Evolutionary conservation across 768 basidiomycete genomes (phyloP), one percentile per base, ranked within the genome.

Genomic region (Leccinum subgranulosum): DNA sequence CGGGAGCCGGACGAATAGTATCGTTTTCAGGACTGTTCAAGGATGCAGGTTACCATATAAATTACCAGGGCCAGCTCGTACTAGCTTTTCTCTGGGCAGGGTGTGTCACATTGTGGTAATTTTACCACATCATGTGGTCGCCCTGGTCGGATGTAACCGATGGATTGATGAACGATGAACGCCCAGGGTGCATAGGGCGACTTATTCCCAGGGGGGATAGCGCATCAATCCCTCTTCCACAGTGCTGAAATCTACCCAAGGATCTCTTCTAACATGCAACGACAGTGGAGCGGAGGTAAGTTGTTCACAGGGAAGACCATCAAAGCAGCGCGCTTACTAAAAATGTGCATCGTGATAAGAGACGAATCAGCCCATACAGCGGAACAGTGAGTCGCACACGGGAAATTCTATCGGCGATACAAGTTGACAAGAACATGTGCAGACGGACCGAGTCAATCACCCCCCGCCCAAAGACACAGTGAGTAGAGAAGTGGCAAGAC

Each of bases 381-480:
- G 41, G 19, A 6, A 11, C 41, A 11, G 41, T 43, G 19, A 41
- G 39, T 19, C 19, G 39, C 39, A 41, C n/a, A 41, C 41, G 1
- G 19, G 19, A 0, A 19, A 11, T 4, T 1, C 11, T n/a, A 43
- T 41, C 28, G 3, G 27, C 27, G 27, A 27, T 27, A 36, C 28
- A 29, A 29, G 4, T 11, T 43, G 41, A 43, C 41, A 19, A 11
- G 19, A 43, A 11, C 41, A 43, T 11, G 0, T 19, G 11, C 41
- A 19, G 41, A 11, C 0, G n/a, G 11, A n/a, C 2, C 19, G 2
- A 19, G 10, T 43, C 41, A 0, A 43, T 3, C 41, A 19, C 8
- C 0, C 17, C 9, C 39, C 8, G 0, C 12, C 0, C 10, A n/a
- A 43, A 11, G 19, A 0, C 0, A 19, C 19, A 10, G 41, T 43